phyloP scores from a whole-genome alignment of 176 grass and related monocot genomes.

The Stipa capillata region DNA sequence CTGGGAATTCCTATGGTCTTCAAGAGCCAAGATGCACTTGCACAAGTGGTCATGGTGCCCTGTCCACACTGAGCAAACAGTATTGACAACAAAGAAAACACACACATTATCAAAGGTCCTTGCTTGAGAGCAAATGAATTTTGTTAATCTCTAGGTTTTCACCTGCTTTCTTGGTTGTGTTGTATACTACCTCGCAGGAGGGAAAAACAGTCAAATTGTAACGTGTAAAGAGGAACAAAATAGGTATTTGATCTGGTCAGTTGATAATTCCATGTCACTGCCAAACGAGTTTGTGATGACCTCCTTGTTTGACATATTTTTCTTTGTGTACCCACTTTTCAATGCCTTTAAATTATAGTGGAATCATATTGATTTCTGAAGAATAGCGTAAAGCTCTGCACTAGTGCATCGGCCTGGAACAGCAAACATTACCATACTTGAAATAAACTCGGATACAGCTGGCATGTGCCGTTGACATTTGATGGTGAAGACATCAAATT shows the following conservation, averaged over 20 bases:
- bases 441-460: background rate
- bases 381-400: background rate
- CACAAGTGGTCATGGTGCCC: background rate
- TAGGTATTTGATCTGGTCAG: background rate
- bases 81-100: background rate
- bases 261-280: background rate
- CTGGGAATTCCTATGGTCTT: background rate
- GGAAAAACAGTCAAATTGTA: conserved; percentile 6
- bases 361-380: background rate
- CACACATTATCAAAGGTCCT: background rate
- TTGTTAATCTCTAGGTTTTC: conserved; percentile 41
- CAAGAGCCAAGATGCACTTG: background rate
- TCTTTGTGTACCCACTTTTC: background rate
- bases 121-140: conserved; percentile 30
- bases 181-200: conserved; percentile 22
- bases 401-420: background rate
- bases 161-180: conserved; percentile 14
- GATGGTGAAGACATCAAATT: background rate
- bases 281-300: background rate
- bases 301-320: background rate
- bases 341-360: background rate
- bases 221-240: conserved; percentile 25
- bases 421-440: background rate
- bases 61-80: background rate
- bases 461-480: background rate